These are phyloP conservation scores for Bruguiera sexangula DNA, from an alignment of 345 rosid genomes.

Conservation along the genomic window DNA sequence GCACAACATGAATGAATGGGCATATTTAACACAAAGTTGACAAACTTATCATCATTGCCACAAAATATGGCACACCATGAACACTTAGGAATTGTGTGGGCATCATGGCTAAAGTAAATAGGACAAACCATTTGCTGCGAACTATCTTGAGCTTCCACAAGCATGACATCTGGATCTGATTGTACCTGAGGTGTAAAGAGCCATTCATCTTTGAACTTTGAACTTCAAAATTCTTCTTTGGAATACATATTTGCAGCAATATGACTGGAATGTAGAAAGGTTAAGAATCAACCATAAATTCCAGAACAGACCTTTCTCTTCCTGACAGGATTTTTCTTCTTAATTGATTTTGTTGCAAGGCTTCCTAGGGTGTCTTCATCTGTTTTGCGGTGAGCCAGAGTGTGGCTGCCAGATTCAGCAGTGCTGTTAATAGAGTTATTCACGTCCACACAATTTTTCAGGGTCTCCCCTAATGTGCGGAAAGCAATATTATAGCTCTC, in stretches of 20 bases:
- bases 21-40: not conserved
- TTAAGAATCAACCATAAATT: conserved; percentile 1
- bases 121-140: conserved; percentile 50
- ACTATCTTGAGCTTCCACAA: conserved; percentile 44
- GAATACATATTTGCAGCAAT: not conserved
- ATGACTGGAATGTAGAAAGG: not conserved
- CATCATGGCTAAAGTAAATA: conserved; percentile 2
- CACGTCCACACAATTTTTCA: conserved; percentile 47
- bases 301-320: conserved; percentile 48
- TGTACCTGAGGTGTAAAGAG: conserved; percentile 35
- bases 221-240: not conserved
- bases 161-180: conserved; percentile 37
- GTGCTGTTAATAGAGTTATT: conserved; percentile 38
- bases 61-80: not conserved
- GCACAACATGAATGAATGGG: not conserved
- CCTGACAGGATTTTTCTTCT: conserved; percentile 46
- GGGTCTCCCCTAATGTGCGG: conserved; percentile 42
- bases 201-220: not conserved
- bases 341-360: conserved; percentile 37
- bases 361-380: conserved; percentile 41
- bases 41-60: not conserved
- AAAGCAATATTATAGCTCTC: conserved; percentile 38
- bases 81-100: not conserved
- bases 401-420: conserved; percentile 33
- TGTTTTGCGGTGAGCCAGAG: conserved; percentile 27